Evolutionary conservation across 441 rosid genomes (phyloP).

Genomic region (Gossypium trilobum): DNA sequence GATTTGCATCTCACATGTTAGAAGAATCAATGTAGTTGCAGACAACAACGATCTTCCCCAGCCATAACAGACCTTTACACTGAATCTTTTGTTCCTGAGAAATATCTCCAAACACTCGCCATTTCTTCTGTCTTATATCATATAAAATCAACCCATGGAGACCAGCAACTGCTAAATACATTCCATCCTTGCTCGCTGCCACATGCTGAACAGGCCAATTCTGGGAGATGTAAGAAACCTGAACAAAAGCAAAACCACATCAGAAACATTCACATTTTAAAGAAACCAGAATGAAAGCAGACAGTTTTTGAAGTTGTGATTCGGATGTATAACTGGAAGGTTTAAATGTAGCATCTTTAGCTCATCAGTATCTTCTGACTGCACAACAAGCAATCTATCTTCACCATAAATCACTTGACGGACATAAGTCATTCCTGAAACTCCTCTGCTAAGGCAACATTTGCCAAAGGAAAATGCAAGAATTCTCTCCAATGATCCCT

Average conservation of each 20-base stretch:
- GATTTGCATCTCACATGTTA: constrained; percentile 53
- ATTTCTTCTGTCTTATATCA: constrained; percentile 72
- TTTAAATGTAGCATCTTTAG: constrained; percentile 84
- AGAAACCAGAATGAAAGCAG: constrained; percentile 9
- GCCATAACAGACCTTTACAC: constrained; percentile 91
- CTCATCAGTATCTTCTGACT: constrained; percentile 87
- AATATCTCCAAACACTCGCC: constrained; percentile 96
- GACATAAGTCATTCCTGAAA: constrained; percentile 84
- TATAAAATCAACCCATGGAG: constrained; percentile 83
- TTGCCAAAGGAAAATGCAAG: constrained; percentile 90
- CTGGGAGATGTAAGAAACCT: constrained; percentile 83
- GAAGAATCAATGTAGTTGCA: constrained; percentile 80
- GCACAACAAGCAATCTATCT: constrained; percentile 92
- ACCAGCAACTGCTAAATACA: constrained; percentile 92
- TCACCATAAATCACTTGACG: constrained; percentile 96
- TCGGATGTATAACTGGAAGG: constrained; percentile 70
- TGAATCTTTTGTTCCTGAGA: constrained; percentile 89
- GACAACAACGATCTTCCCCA: constrained; percentile 85
- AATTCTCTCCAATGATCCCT: constrained; percentile 73
- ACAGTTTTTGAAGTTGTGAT: constrained; percentile 11
- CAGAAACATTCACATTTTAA: constrained; percentile 23
- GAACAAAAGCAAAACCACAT: constrained; percentile 25
- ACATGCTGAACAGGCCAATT: constrained; percentile 99
- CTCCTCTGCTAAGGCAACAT: constrained; percentile 92
- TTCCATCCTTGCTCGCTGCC: constrained; percentile 96